Evolutionary conservation across 257 asterid species (phyloP), one percentile per base, ranked within the genome.

Genomic region (Gynochthodes officinalis): DNA sequence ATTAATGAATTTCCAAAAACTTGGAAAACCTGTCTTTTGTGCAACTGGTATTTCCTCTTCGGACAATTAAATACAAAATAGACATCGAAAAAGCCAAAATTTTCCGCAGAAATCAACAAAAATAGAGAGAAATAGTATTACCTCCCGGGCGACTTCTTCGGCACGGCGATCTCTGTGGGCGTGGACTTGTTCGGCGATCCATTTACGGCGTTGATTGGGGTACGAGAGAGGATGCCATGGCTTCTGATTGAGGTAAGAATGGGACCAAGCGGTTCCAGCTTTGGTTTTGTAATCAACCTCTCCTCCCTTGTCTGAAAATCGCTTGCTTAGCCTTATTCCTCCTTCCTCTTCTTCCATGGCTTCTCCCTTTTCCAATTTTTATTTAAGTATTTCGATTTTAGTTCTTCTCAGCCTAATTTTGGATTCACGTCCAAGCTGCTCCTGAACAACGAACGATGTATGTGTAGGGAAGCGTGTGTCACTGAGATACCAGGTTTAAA

Each of bases 151-250:
- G 59, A 95, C 87, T 82, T 91, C 98, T 35, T 87, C 95, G 63
- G 93, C 85, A 33, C 97, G 97, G 77, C 90, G 90, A 77, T 84
- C 53, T 58, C 78, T 82, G 73, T 92, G 88, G 69, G 96, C 87
- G 75, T 89, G 86, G 57, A 97, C 90, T 77, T 95, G 99, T 76
- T 95, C 99, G 74, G 99, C 99, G 73, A 95, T 95, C 99, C 99
- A 90, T 70, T 95, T 95, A 71, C 99, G 97, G 77, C 99, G 98
- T 82, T 95, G 99, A 75, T 95, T 95, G 42, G 99, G 99, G 77
- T 95, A 95, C 69, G 99, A 95, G 57, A 95, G 98, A 48, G 99
- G 99, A 46, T 95, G 98, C 98, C 99, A 95, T 12, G 99, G 99
- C 83, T 95, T 95, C 91, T 95, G 99, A 79, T 95, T 95, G 66